Base-by-base conservation (phyloP, 2,329 filamentous ascomycete species). In the Penicillium janthinellum region DNA sequence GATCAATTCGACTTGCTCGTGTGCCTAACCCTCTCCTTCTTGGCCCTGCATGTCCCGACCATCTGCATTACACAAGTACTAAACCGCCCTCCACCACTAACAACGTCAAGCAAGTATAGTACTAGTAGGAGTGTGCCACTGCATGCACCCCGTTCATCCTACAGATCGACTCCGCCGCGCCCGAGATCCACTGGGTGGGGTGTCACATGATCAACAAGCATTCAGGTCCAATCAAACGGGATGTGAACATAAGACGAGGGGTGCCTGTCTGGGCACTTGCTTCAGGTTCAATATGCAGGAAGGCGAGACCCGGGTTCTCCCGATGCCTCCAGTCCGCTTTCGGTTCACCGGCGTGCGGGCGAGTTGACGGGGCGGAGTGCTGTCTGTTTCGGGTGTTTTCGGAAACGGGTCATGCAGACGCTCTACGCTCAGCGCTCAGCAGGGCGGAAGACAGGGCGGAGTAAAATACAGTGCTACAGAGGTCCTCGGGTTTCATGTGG, bases 291-390 rank as follows among this genome's bases (percentile, higher is more conserved):
- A 20, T n/a, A 2, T 47, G 44, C 44, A 47, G 25, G 35, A 11
- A 12, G 12, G 25, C 34, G 65, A 71, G 64, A 48, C 49, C 69
- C 72, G 69, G 25, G 15, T 67, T 71, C 50, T 61, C 58, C 71
- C 72, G 71, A 64, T 35, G 5, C 25, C 49, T 51, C 67, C 67
- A 72, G 70, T 64, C 70, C 67, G 60, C 64, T 71, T 74, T 70
- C 42, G 70, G 71, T 67, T 73, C 71, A 74, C 72, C 71, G 72
- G 55, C 53, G 48, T 53, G 38, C 54, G 52, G 49, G 35, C 35
- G 53, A 34, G 45, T 54, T 45, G 45, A 60, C 54, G 37, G 59
- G 58, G 64, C 62, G 63, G 62, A 58, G 57, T 45, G 53, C 59
- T 59, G 54, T 51, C 61, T 61, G 28, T 1, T 4, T 71, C 70